Percentiles rank a stretch among this genome's conserved stretches.
Evolutionary conservation across 225 moss, liverwort and hornwort species (phyloP).

Genomic region (Takakia lepidozioides): DNA sequence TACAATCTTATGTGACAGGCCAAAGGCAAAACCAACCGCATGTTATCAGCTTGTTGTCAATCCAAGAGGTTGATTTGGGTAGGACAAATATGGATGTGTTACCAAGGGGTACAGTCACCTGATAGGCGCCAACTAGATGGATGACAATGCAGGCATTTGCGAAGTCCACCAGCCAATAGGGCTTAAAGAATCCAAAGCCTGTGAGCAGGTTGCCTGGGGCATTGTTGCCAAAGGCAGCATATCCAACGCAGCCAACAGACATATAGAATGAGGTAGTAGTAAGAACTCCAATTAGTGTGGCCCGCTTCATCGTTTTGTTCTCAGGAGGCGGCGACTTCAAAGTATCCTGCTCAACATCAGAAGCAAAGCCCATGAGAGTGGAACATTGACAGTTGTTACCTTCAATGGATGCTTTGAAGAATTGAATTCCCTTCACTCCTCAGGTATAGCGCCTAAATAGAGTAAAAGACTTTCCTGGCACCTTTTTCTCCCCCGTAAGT

Average conservation of each 20-base stretch:
- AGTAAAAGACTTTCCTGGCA: no score
- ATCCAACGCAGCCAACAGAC: slow-evolving; percentile 61
- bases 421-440: no score
- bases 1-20: neutral
- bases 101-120: slow-evolving; percentile 29
- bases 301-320: slow-evolving; percentile 64
- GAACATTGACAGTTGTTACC: no score
- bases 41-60: neutral
- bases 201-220: slow-evolving; percentile 63
- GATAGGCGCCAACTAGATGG: slow-evolving; percentile 78
- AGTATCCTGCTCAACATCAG: slow-evolving; percentile 68
- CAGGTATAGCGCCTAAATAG: no score
- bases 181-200: slow-evolving; percentile 31
- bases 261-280: slow-evolving; percentile 67
- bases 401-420: no score
- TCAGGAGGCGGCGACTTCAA: slow-evolving; percentile 54
- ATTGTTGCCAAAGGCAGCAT: slow-evolving; percentile 47
- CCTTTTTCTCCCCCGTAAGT: no score
- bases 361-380: no score
- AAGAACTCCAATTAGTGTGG: slow-evolving; percentile 28
- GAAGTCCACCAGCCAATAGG: slow-evolving; percentile 74
- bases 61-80: neutral
- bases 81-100: no score
- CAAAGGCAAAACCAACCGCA: neutral
- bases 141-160: slow-evolving; percentile 67